Conservation (phyloP, 108 stramenopile genomes). For the Epithemia pelagica region DNA sequence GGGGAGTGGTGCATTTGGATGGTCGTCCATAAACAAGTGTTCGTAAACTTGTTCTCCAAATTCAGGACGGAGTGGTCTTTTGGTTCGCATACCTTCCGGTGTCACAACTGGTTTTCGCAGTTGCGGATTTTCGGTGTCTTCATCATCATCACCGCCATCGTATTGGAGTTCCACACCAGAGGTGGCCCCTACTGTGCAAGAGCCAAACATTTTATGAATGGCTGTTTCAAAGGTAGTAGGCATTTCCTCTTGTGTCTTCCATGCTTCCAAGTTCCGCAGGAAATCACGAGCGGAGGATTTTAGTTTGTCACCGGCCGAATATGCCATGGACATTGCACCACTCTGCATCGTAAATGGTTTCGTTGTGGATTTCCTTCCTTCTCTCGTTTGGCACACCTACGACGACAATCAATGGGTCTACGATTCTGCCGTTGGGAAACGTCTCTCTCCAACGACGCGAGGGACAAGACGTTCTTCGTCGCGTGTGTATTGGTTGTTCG, state of each 20-base stretch:
- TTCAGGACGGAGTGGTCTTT: background rate
- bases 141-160: background rate
- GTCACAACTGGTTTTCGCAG: background rate
- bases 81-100: background rate
- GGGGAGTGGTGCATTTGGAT: background rate
- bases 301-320: constrained; percentile 17
- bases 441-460: too few species aligned
- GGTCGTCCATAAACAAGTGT: constrained; percentile 15
- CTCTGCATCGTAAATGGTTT: too few species aligned
- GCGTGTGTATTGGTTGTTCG: too few species aligned
- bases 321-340: background rate
- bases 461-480: too few species aligned
- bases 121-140: background rate
- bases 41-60: constrained; percentile 13
- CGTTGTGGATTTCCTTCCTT: too few species aligned
- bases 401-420: too few species aligned
- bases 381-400: too few species aligned
- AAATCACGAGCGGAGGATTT: constrained; percentile 14
- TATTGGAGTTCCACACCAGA: background rate
- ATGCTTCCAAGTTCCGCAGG: constrained; percentile 9
- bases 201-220: constrained; percentile 28
- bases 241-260: constrained; percentile 1
- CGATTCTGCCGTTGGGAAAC: too few species aligned
- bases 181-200: constrained; percentile 21
- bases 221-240: constrained; percentile 17